Evolutionary conservation across 179 eudicot genomes (phyloP), one percentile per base, ranked within the genome.

Genomic region (Patellifolia procumbens): DNA sequence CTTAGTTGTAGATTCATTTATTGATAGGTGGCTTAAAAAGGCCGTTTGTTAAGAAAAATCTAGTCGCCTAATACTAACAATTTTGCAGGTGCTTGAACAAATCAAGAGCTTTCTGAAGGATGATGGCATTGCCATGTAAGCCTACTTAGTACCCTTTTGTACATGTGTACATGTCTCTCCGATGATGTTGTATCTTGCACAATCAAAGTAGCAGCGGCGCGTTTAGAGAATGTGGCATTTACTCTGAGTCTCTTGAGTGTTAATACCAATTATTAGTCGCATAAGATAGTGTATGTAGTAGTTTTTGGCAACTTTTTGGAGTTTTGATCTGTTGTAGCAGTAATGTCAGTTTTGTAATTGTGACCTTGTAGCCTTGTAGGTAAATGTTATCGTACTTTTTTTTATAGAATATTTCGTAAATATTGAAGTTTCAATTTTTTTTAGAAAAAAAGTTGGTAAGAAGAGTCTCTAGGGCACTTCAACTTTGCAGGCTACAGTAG

Each of bases 61-160:
- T 53, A 29, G 51, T 52, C 43, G 28, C 39, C 26, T 60, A 60
- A 69, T 24, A 29, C 17, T 20, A n/a, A 24, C 22, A 48, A 45
- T 53, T 56, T 69, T 66, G 49, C 87, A 91, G 96, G 92, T 83
- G 66, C 90, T 91, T 48, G 79, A 80, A 43, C 92, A 91, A 73
- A 88, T 91, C 19, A 87, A 87, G 70, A 85, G 68, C 67, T 84
- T 87, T 72, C 80, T 90, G 64, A 90, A 79, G 64, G 72, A n/a
- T 58, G 75, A 77, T 43, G 79, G 55, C 46, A 12, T 19, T 73
- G 76, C 74, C 15, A 70, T 56, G 55, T 84, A 63, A 78, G 9
- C 61, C 45, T n/a, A n/a, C n/a, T 31, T 39, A 29, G n/a, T 20
- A 43, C 39, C 1, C n/a, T 42, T 16, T 22, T 13, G 35, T 28